Evolutionary conservation across 2,329 filamentous ascomycete species (phyloP).

Genomic region (Cladophialophora yegresii): DNA sequence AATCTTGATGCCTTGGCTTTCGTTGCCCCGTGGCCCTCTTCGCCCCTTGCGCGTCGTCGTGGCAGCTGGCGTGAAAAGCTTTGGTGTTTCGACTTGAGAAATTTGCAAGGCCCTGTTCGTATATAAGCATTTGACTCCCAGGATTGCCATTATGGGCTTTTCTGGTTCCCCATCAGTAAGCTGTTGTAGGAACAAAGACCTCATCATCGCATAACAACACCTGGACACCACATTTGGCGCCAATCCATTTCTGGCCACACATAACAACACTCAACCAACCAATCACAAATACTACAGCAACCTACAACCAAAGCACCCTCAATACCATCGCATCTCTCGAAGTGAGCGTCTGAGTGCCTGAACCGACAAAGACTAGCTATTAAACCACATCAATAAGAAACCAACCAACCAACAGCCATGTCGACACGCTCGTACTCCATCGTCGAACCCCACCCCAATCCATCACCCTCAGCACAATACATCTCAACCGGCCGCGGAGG

Average conservation of each 20-base stretch:
- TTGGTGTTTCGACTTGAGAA: constrained; percentile 1
- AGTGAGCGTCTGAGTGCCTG: background rate
- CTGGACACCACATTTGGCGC: background rate
- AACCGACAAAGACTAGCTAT: background rate
- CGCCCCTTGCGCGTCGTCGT: background rate
- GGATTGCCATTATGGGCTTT: background rate
- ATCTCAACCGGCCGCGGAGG: constrained; percentile 62
- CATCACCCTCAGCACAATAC: constrained; percentile 45
- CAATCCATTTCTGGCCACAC: background rate
- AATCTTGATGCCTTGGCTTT: constrained; percentile 13
- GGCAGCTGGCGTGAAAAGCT: background rate
- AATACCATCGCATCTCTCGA: too few species aligned
- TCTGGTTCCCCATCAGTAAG: background rate
- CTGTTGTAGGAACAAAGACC: background rate
- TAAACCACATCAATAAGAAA: background rate
- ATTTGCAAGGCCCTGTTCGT: constrained; percentile 10
- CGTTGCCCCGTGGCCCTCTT: background rate
- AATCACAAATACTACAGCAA: constrained; percentile 12
- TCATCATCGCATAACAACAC: background rate
- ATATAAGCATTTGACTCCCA: constrained; percentile 12
- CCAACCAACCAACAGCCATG: constrained; percentile 23
- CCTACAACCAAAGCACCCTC: background rate
- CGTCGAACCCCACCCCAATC: constrained; percentile 63
- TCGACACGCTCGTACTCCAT: constrained; percentile 52
- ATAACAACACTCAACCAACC: background rate